Conservation (phyloP, 2,329 filamentous ascomycete species). For the Aspergillus neotritici region DNA sequence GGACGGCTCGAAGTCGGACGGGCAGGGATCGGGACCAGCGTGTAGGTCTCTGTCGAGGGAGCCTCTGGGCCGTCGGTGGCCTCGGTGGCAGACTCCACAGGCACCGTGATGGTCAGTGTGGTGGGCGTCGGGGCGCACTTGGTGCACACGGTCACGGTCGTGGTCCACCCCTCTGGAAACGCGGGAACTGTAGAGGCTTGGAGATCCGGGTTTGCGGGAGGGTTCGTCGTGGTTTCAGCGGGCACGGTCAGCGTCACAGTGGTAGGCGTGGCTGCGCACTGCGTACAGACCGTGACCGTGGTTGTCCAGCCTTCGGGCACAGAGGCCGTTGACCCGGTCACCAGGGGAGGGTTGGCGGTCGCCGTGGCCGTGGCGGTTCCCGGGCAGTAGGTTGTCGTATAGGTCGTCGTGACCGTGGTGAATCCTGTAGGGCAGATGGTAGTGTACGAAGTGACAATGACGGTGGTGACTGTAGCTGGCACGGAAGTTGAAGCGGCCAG, state of each 20-base stretch:
- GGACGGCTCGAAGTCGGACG: slow-evolving; percentile 5
- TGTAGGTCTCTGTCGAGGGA: slow-evolving; percentile 2
- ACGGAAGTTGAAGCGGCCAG: slow-evolving; percentile 13
- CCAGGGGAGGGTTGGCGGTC: slow-evolving; percentile 15
- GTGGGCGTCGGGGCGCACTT: slow-evolving; percentile 6
- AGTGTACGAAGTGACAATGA: slow-evolving; percentile 38
- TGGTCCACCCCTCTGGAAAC: slow-evolving; percentile 5
- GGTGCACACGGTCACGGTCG: slow-evolving; percentile 8
- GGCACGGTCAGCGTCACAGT: slow-evolving; percentile 35
- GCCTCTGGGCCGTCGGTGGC: not conserved
- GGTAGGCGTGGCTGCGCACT: slow-evolving; percentile 35
- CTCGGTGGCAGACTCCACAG: slow-evolving; percentile 1
- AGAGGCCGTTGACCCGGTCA: slow-evolving; percentile 9
- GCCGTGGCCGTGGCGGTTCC: slow-evolving; percentile 25
- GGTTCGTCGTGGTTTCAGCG: slow-evolving; percentile 9
- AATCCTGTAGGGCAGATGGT: slow-evolving; percentile 41
- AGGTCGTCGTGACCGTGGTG: slow-evolving; percentile 36
- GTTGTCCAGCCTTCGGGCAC: slow-evolving; percentile 33
- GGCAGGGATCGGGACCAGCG: slow-evolving; percentile 1
- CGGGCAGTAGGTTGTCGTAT: slow-evolving; percentile 36
- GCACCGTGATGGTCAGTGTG: slow-evolving; percentile 8
- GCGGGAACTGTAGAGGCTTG: slow-evolving; percentile 2
- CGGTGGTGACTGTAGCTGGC: slow-evolving; percentile 28
- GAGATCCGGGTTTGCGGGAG: slow-evolving; percentile 5
- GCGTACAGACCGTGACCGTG: slow-evolving; percentile 36